These are phyloP conservation scores for Gossypium gossypioides DNA, from an alignment of 441 rosid species.

Conservation along the genomic window DNA sequence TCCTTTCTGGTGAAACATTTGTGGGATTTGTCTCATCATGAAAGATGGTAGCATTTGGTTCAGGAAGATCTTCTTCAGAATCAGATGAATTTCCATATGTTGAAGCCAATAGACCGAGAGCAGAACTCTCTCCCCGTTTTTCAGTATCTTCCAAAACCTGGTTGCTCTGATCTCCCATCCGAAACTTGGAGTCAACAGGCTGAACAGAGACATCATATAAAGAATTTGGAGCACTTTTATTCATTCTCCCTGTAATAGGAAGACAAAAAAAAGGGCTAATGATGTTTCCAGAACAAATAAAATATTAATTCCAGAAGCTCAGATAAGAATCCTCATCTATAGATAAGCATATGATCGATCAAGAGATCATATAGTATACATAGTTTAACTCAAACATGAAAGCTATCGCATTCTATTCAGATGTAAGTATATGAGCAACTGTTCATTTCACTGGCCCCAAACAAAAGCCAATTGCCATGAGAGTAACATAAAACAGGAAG, in stretches of 20 bases:
- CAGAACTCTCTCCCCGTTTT: conserved; percentile 31
- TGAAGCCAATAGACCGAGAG: conserved; percentile 72
- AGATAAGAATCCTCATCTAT: neutral
- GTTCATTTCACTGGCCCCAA: neutral
- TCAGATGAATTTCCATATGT: conserved; percentile 87
- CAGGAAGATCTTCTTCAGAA: conserved; percentile 67
- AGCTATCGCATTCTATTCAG: neutral
- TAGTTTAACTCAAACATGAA: neutral
- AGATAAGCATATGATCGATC: neutral
- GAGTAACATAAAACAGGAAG: neutral
- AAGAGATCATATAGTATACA: neutral
- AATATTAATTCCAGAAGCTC: neutral
- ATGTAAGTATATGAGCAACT: neutral
- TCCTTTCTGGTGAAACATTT: conserved; percentile 24
- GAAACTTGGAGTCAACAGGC: conserved; percentile 27
- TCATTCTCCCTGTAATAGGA: conserved; percentile 36
- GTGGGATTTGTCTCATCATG: conserved; percentile 23
- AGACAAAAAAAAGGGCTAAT: neutral
- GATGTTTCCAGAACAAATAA: conserved; percentile 7
- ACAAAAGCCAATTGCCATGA: neutral
- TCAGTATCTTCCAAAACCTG: conserved; percentile 25
- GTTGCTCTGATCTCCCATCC: conserved; percentile 26
- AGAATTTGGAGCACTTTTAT: conserved; percentile 27
- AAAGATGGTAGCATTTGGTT: conserved; percentile 24
- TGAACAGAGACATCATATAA: conserved; percentile 42